phyloP scores from a whole-genome alignment of 805 yeast genomes.

The Tetrapisispora iriomotensis region DNA sequence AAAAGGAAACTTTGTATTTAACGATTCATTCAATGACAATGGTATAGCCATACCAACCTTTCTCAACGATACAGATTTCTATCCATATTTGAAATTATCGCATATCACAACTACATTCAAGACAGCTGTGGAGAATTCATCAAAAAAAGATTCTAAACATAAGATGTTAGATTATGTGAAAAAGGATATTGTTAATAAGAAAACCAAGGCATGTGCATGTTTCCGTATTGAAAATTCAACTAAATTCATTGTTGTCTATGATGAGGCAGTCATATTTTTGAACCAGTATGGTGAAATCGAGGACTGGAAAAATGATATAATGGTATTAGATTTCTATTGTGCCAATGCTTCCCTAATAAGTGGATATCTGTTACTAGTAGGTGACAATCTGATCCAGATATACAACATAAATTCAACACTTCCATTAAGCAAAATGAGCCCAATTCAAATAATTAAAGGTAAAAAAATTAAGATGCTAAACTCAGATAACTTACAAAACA shows the following conservation, averaged over 20 bases:
- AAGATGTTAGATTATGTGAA: slow-evolving; percentile 30
- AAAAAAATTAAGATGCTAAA: slow-evolving; percentile 48
- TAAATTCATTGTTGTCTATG: slow-evolving; percentile 56
- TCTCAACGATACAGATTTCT: slow-evolving; percentile 30
- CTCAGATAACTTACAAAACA: slow-evolving; percentile 28
- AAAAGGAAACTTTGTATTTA: slow-evolving; percentile 55
- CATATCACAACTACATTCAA: slow-evolving; percentile 16
- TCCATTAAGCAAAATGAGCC: slow-evolving; percentile 31
- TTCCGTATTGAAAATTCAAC: slow-evolving; percentile 46
- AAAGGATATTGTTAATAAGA: slow-evolving; percentile 29
- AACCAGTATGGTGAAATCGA: slow-evolving; percentile 49
- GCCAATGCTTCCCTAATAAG: slow-evolving; percentile 34
- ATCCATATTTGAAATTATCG: slow-evolving; percentile 11
- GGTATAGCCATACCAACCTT: slow-evolving; percentile 51
- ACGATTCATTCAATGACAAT: slow-evolving; percentile 43
- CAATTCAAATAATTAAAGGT: slow-evolving; percentile 63
- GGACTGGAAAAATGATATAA: slow-evolving; percentile 29
- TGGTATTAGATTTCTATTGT: slow-evolving; percentile 36
- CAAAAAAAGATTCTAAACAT: slow-evolving; percentile 22
- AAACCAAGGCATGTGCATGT: slow-evolving; percentile 49
- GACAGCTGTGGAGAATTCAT: slow-evolving; percentile 13
- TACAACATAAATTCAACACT: slow-evolving; percentile 36
- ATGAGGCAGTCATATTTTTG: slow-evolving; percentile 57
- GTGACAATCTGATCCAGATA: slow-evolving; percentile 61
- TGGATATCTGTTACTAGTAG: slow-evolving; percentile 43